Evolutionary conservation across 139 green algal genomes (phyloP), one percentile per base, ranked within the genome.

Genomic region (Monoraphidium neglectum): DNA sequence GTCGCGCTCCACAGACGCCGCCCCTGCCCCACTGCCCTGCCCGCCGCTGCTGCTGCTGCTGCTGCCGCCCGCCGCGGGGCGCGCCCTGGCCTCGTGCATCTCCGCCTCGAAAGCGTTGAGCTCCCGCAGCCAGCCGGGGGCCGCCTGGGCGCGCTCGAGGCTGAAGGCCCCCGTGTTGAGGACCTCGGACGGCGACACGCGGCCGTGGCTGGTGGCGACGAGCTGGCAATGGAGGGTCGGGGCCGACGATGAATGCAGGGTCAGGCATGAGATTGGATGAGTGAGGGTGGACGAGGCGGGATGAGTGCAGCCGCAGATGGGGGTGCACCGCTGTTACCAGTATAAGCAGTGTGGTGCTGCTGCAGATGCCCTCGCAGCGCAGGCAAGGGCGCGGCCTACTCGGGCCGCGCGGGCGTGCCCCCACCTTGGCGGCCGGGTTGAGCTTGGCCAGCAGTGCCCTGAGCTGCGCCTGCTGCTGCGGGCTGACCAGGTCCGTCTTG

Each of bases 401-500:
- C 67, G 8, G 24, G 5, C 35, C n/a, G n/a, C n/a, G n/a, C n/a
- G n/a, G n/a, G n/a, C n/a, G n/a, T n/a, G n/a, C n/a, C 0, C 69
- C 1, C 30, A 90, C 81, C 85, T 88, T 88, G 5, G 87, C 87
- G 12, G n/a, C 57, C 0, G 70, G 37, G 70, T 92, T 94, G 21
- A 90, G 81, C 43, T 83, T 80, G 26, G 63, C 51, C 53, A 94
- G 69, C 76, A 93, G 71, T 26, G 62, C 73, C 62, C 71, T 51
- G 30, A 93, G 63, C 79, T 91, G 78, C n/a, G 84, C 60, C 32
- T 74, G 66, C 62, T 89, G 40, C 26, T 86, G 49, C 15, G 54
- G 16, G 15, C 37, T 76, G 15, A 94, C 77, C 43, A 91, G 63
- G 80, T 94, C 89, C 2, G 57, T 79, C 83, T 95, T 95, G 85